These are phyloP conservation scores for Chytridiales sp. DNA, from an alignment of 371 early-diverging fungal genomes.

Conservation along the genomic window DNA sequence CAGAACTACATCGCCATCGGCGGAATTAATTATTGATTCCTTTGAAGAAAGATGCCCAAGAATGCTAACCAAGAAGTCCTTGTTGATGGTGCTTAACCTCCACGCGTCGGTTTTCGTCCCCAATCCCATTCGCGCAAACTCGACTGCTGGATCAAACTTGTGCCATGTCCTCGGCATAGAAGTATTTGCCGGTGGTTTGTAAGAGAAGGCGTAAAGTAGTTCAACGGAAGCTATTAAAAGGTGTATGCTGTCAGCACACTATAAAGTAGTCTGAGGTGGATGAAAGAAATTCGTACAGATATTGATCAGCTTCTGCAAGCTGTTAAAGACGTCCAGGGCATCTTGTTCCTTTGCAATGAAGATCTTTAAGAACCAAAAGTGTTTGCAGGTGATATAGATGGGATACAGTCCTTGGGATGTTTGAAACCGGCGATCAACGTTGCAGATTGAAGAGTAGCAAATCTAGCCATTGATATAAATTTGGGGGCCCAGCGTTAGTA, in stretches of 20 bases:
- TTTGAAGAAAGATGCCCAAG: background rate
- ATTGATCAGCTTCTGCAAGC: conserved; percentile 66
- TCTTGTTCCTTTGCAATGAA: conserved; percentile 67
- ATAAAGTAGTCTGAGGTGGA: conserved; percentile 1
- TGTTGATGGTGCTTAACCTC: conserved; percentile 77
- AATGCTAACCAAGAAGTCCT: conserved; percentile 64
- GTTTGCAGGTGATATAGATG: conserved; percentile 67
- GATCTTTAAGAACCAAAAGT: conserved; percentile 75
- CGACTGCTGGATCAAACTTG: conserved; percentile 70
- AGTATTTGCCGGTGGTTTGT: conserved; percentile 50
- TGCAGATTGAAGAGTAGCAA: conserved; percentile 81
- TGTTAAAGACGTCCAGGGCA: conserved; percentile 75
- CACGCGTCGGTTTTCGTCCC: conserved; percentile 65
- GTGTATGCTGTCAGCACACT: background rate
- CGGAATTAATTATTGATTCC: background rate
- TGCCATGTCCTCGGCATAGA: conserved; percentile 49
- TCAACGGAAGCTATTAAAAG: conserved; percentile 58
- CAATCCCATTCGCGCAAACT: conserved; percentile 87
- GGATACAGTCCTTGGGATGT: conserved; percentile 38
- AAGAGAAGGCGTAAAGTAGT: conserved; percentile 80
- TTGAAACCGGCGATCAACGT: conserved; percentile 68
- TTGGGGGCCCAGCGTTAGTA: background rate
- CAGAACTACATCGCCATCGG: conserved; percentile 56
- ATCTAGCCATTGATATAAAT: conserved; percentile 53
- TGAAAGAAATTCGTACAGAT: conserved; percentile 22